Evolutionary conservation across 805 yeast species (phyloP).

Genomic region (Cyberlindnera saturnus): DNA sequence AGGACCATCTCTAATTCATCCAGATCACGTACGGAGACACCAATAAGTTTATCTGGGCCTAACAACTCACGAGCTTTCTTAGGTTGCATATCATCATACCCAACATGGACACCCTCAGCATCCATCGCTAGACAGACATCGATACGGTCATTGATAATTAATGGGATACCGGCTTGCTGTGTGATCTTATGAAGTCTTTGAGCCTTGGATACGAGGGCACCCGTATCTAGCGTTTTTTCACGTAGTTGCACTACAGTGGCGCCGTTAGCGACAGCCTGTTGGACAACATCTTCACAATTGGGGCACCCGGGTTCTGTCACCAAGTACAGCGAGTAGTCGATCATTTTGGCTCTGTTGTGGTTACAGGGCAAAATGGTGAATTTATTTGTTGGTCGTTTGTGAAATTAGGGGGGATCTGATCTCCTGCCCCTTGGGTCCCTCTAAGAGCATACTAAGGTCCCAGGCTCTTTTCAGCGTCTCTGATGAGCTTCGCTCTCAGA

Average conservation of each 20-base stretch:
- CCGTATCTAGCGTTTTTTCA: conserved; percentile 68
- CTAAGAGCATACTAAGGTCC: no score
- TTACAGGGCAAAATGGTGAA: no score
- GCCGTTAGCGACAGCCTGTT: conserved; percentile 68
- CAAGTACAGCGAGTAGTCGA: conserved; percentile 60
- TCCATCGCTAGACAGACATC: conserved; percentile 87
- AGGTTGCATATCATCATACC: conserved; percentile 77
- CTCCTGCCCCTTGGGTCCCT: no score
- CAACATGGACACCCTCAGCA: conserved; percentile 91
- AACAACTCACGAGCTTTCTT: conserved; percentile 50
- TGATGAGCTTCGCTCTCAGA: no score
- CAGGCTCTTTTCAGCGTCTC: no score
- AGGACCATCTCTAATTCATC: conserved; percentile 39
- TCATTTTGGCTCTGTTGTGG: no score
- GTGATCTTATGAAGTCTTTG: conserved; percentile 56
- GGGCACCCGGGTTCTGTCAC: conserved; percentile 81
- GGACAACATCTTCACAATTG: conserved; percentile 46
- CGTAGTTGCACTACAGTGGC: conserved; percentile 79
- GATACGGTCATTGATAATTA: conserved; percentile 79
- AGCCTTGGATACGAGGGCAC: conserved; percentile 62
- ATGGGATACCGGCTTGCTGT: conserved; percentile 53
- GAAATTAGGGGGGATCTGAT: no score
- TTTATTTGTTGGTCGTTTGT: no score
- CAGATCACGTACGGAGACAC: conserved; percentile 62
- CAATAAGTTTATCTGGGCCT: conserved; percentile 73